phyloP scores from a whole-genome alignment of 2,329 filamentous ascomycete genomes.

The Emergomyces orientalis region DNA sequence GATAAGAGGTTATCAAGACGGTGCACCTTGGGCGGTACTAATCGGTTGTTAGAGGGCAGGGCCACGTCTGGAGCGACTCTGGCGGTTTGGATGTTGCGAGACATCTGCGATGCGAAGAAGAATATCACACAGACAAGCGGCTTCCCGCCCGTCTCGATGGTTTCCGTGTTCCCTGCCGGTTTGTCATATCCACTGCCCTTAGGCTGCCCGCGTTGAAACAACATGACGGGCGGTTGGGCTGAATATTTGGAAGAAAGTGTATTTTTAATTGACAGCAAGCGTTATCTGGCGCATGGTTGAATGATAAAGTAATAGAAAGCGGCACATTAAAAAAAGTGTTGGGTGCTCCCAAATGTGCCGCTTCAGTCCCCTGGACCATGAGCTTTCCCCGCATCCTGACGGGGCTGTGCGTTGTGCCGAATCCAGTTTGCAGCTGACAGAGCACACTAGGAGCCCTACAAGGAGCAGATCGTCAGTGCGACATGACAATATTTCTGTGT shows the following conservation, averaged over 20 bases:
- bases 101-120: conserved; percentile 24
- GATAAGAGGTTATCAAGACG: conserved; percentile 21
- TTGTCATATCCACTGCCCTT: conserved; percentile 8
- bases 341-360: not conserved
- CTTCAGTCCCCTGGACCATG: not conserved
- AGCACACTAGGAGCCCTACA: not conserved
- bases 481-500: not conserved
- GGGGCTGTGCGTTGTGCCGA: not conserved
- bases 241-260: not conserved
- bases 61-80: conserved; percentile 12
- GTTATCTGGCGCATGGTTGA: not conserved
- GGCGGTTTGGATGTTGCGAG: conserved; percentile 18
- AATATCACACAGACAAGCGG: conserved; percentile 22
- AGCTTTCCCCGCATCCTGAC: conserved; percentile 2
- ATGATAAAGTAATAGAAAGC: not conserved
- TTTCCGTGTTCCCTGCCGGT: not conserved
- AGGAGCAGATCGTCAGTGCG: not conserved
- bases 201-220: not conserved
- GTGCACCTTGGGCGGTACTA: conserved; percentile 11
- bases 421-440: not conserved
- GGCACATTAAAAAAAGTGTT: not conserved
- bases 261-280: not conserved
- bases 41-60: conserved; percentile 1
- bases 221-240: not conserved
- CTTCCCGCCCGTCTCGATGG: conserved; percentile 5